These are phyloP conservation scores for Chloropicon primus DNA, from an alignment of 139 green algal species.

Conservation along the genomic window DNA sequence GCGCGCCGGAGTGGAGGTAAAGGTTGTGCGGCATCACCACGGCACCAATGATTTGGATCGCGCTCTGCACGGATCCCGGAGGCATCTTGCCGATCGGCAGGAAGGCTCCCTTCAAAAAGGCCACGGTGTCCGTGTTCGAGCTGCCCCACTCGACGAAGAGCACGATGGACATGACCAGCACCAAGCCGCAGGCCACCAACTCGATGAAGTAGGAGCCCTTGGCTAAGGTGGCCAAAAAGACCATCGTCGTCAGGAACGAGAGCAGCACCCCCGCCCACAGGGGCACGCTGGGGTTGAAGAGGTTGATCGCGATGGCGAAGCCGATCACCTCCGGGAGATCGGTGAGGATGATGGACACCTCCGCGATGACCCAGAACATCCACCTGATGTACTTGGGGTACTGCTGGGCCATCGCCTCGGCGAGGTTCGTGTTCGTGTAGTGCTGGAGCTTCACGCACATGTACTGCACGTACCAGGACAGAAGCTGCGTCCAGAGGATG, in stretches of 20 bases:
- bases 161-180: neutral
- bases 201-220: neutral
- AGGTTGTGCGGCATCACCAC: neutral
- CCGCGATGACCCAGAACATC: neutral
- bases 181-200: neutral
- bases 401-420: neutral
- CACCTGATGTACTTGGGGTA: neutral
- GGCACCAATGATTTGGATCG: neutral
- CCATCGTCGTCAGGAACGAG: neutral
- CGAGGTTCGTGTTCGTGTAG: neutral
- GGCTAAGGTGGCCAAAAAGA: neutral
- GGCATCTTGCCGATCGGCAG: neutral
- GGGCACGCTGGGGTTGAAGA: neutral
- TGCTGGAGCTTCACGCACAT: neutral
- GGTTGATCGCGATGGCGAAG: neutral
- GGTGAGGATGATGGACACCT: neutral
- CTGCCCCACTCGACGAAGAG: neutral
- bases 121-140: neutral
- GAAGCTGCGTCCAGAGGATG: neutral
- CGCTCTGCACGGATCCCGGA: neutral
- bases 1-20: neutral
- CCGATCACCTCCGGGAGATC: neutral
- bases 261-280: neutral
- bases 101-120: neutral
- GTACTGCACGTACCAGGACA: neutral